A percentile compares a stretch with the other conserved stretches of the same genome.
Conservation (phyloP, 306 rosid genomes). For the Vigna reflexopilosa region DNA sequence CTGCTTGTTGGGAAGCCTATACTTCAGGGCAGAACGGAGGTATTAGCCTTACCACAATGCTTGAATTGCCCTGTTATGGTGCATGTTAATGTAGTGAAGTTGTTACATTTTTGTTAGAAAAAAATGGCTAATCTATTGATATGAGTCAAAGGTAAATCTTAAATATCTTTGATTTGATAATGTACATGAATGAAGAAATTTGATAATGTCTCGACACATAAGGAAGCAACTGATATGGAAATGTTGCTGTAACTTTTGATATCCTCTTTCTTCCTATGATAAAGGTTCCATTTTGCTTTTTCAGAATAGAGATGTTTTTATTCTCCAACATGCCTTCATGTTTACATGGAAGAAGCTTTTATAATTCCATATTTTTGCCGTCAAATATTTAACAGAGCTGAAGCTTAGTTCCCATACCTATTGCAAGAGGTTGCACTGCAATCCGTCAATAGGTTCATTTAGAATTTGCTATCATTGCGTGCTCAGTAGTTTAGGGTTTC, state of each 20-base stretch:
- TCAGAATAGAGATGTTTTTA: background rate
- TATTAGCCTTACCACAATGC: constrained; percentile 44
- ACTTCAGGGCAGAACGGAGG: constrained; percentile 98
- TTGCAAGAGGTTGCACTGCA: background rate
- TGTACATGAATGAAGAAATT: background rate
- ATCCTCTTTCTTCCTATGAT: background rate
- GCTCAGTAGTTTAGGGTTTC: background rate
- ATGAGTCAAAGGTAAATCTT: background rate
- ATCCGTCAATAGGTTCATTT: constrained; percentile 11
- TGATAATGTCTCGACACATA: constrained; percentile 10
- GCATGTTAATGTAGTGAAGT: constrained; percentile 18
- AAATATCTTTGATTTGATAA: background rate
- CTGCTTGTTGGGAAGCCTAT: constrained; percentile 80
- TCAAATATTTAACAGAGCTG: constrained; percentile 26
- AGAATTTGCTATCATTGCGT: constrained; percentile 4
- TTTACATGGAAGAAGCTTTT: background rate
- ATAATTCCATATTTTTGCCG: background rate
- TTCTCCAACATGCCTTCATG: background rate
- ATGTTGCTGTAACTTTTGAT: constrained; percentile 11
- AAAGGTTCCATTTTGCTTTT: constrained; percentile 5
- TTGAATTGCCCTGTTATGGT: background rate
- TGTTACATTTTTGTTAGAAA: constrained; percentile 6
- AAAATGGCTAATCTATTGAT: background rate
- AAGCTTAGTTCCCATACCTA: background rate
- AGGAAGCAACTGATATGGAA: constrained; percentile 16